Base-by-base conservation (phyloP, 768 basidiomycete genomes). In the Calocybe cyanea region DNA sequence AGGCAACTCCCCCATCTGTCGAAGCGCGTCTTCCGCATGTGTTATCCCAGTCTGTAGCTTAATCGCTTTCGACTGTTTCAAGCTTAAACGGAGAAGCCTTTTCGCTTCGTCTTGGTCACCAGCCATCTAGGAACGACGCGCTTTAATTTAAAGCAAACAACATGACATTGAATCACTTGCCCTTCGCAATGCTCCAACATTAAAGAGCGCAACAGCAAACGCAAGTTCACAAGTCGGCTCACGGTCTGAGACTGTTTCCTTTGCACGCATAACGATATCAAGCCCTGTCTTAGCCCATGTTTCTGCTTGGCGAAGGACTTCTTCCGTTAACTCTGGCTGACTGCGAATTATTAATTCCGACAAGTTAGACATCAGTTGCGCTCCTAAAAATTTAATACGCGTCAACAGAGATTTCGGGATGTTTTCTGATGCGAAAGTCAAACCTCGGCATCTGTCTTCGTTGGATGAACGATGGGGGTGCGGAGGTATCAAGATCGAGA, bases 381-480 rank as follows among this genome's bases (percentile, higher is more conserved):
- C 72, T 21, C 70, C 74, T 75, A 39, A 9, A 47, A 30, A 1
- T 18, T 31, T 18, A 32, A 38, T 9, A 44, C 25, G 11, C 25
- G 30, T 33, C 23, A 31, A 39, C 14, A 51, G 38, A n/a, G 37
- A 4, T 6, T 35, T 9, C 40, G 23, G 23, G 41, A 18, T 18
- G 17, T 10, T 9, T 18, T 21, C 14, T 43, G 19, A 14, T n/a
- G 31, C 19, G 31, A 7, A 18, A 25, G n/a, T 41, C 56, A 32
- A 14, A 83, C 83, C 83, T 64, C 79, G 67, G 56, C 85, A 87
- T 41, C 68, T 69, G 49, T 85, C 77, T 48, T 81, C 77, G 1
- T 64, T 52, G 0, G 67, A 52, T 2, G 64, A 52, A 10, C 59
- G 58, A 45, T 61, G 56, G 1, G 70, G 66, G n/a, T 69, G 45